These are phyloP conservation scores for Kwoniella newhampshirensis DNA, from an alignment of 768 basidiomycete genomes.

Conservation along the genomic window DNA sequence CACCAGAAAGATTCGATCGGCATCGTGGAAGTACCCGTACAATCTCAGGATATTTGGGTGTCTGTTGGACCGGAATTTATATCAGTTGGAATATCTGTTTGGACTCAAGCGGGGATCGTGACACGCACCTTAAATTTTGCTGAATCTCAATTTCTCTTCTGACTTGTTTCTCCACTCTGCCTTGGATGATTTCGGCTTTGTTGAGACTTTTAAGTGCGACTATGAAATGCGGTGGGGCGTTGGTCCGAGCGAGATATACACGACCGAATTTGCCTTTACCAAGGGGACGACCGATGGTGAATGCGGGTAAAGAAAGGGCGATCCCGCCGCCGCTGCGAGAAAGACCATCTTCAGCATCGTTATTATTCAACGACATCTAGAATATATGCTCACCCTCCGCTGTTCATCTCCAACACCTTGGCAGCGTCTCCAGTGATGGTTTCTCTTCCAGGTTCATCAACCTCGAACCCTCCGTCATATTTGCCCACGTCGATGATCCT, in stretches of 20 bases:
- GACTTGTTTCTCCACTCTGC: conserved; percentile 92
- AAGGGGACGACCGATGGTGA: conserved; percentile 91
- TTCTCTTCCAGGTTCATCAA: conserved; percentile 67
- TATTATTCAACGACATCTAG: too few relatives aligned
- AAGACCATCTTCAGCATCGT: too few relatives aligned
- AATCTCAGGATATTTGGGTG: conserved; percentile 92
- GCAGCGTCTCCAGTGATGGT: conserved; percentile 74
- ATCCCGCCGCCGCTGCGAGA: conserved; percentile 19
- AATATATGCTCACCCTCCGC: conserved; percentile 56
- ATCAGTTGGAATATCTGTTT: not conserved
- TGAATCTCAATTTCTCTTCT: conserved; percentile 98
- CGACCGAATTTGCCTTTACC: conserved; percentile 99
- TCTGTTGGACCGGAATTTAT: conserved; percentile 49
- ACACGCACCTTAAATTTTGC: conserved; percentile 68
- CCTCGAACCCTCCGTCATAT: conserved; percentile 96
- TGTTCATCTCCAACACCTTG: conserved; percentile 77
- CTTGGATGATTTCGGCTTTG: conserved; percentile 91
- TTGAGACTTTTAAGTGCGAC: conserved; percentile 95
- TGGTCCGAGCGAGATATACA: conserved; percentile 97
- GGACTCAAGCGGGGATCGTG: not conserved
- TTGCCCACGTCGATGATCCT: conserved; percentile 59
- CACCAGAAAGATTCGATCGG: conserved; percentile 96
- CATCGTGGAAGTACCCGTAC: conserved; percentile 97
- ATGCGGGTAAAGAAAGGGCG: conserved; percentile 79
- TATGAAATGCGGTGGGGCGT: conserved; percentile 81